Evolutionary conservation across 768 basidiomycete genomes (phyloP).

Genomic region (Pleurotus sapidus): DNA sequence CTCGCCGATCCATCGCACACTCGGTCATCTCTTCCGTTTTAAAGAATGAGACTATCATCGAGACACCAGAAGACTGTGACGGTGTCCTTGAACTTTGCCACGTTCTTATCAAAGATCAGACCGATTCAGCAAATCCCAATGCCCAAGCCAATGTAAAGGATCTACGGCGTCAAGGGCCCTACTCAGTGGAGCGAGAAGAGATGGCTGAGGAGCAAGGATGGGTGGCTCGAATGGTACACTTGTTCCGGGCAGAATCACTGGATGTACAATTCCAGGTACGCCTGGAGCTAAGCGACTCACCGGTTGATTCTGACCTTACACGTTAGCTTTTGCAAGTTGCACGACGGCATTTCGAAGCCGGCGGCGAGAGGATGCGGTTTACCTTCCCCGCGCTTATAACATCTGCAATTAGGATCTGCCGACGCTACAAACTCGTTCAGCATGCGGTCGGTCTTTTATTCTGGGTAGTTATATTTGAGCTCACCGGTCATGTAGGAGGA

Average conservation of each 20-base stretch:
- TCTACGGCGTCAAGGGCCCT: conserved; percentile 54
- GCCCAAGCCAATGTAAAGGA: conserved; percentile 38
- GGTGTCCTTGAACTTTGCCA: conserved; percentile 92
- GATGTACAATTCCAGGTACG: conserved; percentile 85
- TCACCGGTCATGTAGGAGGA: conserved; percentile 50
- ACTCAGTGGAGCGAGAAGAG: conserved; percentile 77
- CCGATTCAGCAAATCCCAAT: conserved; percentile 43
- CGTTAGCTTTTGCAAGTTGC: conserved; percentile 86
- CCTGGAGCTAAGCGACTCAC: conserved; percentile 16
- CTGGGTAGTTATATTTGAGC: background rate
- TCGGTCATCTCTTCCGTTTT: conserved; percentile 92
- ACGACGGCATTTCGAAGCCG: conserved; percentile 83
- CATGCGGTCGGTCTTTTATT: conserved; percentile 46
- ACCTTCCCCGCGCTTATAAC: conserved; percentile 97
- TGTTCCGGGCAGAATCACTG: conserved; percentile 86
- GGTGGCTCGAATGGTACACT: conserved; percentile 97
- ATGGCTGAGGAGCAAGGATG: conserved; percentile 98
- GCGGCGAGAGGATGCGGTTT: conserved; percentile 93
- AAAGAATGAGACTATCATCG: conserved; percentile 95
- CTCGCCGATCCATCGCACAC: conserved; percentile 89
- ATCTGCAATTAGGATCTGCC: conserved; percentile 87
- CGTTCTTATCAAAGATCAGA: conserved; percentile 86
- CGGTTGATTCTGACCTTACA: background rate
- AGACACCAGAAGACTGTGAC: conserved; percentile 90
- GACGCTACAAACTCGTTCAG: conserved; percentile 85